phyloP scores from a whole-genome alignment of 768 basidiomycete species.

The Krasilnikovozyma curviuscula region DNA sequence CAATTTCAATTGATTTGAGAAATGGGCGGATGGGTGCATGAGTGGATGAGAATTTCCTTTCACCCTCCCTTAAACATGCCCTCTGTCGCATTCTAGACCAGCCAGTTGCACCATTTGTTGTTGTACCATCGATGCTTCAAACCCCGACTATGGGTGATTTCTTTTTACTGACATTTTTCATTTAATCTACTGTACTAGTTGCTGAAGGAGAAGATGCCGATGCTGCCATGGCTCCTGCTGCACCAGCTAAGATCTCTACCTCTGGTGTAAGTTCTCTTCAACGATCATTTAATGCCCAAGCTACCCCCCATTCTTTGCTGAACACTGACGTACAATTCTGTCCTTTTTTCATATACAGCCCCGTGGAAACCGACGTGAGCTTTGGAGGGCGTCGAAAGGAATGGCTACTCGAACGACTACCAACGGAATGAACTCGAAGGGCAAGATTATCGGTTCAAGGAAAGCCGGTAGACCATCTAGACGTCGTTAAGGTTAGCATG shows the following conservation, averaged over 20 bases:
- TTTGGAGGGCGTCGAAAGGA: constrained; percentile 10
- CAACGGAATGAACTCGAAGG: constrained; percentile 3
- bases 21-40: no score
- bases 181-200: background rate
- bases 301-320: no score
- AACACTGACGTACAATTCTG: no score
- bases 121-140: background rate
- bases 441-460: no score
- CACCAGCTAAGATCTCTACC: constrained; percentile 7
- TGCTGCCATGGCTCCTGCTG: background rate
- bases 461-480: no score
- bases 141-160: background rate
- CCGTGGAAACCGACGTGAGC: constrained; percentile 8
- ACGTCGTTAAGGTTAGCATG: no score
- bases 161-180: background rate
- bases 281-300: no score
- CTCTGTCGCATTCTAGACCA: background rate
- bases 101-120: background rate
- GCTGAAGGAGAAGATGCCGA: background rate
- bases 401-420: background rate
- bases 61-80: no score
- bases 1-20: no score
- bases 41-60: no score
- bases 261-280: no score
- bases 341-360: no score